These are phyloP conservation scores for Aspergillus sclerotioniger DNA, from an alignment of 495 filamentous ascomycete species.

Conservation along the genomic window DNA sequence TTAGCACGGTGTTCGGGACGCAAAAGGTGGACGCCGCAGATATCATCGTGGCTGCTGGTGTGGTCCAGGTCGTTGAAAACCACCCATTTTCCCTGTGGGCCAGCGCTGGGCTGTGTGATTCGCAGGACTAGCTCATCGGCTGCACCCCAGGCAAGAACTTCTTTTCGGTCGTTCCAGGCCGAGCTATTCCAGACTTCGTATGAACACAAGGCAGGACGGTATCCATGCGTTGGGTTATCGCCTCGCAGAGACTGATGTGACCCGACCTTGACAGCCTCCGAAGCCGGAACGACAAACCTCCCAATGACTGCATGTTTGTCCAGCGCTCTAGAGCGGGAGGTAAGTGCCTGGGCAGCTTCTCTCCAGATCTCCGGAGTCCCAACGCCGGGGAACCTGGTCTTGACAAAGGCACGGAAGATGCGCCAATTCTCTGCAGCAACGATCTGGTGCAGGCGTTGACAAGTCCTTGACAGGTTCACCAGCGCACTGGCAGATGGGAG, in stretches of 20 bases:
- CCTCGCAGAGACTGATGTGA: constrained; percentile 27
- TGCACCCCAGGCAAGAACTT: constrained; percentile 61
- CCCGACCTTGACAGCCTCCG: constrained; percentile 29
- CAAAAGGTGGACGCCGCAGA: constrained; percentile 57
- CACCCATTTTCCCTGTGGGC: constrained; percentile 39
- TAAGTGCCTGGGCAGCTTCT: constrained; percentile 55
- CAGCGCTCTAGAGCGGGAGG: constrained; percentile 57
- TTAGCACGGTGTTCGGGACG: constrained; percentile 34
- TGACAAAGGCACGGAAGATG: constrained; percentile 50
- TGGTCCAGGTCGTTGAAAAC: constrained; percentile 51
- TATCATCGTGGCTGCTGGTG: constrained; percentile 61
- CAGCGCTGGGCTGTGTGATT: constrained; percentile 29
- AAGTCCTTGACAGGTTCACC: constrained; percentile 47
- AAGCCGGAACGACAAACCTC: constrained; percentile 47
- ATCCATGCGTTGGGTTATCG: constrained; percentile 61
- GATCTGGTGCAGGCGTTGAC: constrained; percentile 48
- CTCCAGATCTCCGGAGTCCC: constrained; percentile 44
- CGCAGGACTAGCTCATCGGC: constrained; percentile 56
- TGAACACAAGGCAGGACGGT: constrained; percentile 59
- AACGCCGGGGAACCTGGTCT: constrained; percentile 50
- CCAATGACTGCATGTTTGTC: constrained; percentile 59
- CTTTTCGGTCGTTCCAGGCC: constrained; percentile 52
- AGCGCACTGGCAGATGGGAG: constrained; percentile 53
- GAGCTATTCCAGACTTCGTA: constrained; percentile 55
- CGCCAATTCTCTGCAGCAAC: constrained; percentile 56